Evolutionary conservation across 1,139 yeast genomes (phyloP), one percentile per base, ranked within the genome.

Genomic region (Candida gigantensis): DNA sequence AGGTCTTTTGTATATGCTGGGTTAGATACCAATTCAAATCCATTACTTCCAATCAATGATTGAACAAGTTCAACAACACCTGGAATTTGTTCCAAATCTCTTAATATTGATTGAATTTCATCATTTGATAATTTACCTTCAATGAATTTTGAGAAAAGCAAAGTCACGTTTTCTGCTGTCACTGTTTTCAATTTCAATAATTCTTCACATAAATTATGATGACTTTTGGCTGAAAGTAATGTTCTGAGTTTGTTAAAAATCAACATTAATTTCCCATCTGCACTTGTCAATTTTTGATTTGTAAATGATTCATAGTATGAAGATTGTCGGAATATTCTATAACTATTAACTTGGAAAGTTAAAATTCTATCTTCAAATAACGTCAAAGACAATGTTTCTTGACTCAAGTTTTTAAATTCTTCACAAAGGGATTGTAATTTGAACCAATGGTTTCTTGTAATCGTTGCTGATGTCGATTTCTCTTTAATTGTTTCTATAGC

Each of bases 391-490:
- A 62, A 45, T 3, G 81, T 71, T 51, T 85, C 92, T 41, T 72
- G 72, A 26, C 79, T 68, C 35, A 72, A 70, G 36, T 74, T 79
- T 42, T 72, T 74, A 39, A 84, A 69, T 50, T 87, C 95, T 40
- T 75, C 79, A 53, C 90, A 82, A 24, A 84, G 60, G 3, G 82
- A 68, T 40, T 76, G 77, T 38, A 84, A 72, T 44, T 79, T 74
- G 33, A 69, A 61, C 88, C 90, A 83, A 15, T 53, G 41, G 6
- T 30, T 29, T 29, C 32, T 35, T 18, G 37, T 30, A 13, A 6
- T 7, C 19, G 32, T 33, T 4, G 33, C 46, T 6, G 24, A 19
- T 4, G 28, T 40, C 2, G 46, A 30, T 17, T 46, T 32, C n/a
- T 38, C 34, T 12, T 42, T 43, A 6, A 63, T 46, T 2, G 68